These are phyloP conservation scores for Calonectria pseudoreteaudii DNA, from an alignment of 2,329 filamentous ascomycete species.

Conservation along the genomic window DNA sequence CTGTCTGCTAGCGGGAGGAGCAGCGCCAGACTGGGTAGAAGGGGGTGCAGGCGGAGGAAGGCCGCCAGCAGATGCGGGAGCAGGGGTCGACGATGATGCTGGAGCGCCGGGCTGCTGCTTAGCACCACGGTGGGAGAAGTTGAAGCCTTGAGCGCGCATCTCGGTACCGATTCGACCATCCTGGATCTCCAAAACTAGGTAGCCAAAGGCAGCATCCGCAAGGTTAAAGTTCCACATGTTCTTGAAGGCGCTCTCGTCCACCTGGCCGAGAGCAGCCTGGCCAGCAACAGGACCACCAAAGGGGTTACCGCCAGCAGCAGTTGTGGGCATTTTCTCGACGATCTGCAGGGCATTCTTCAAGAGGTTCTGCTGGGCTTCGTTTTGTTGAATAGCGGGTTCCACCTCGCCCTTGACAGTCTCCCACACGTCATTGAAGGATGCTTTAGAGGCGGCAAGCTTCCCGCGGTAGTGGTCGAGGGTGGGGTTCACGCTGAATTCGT, in stretches of 20 bases:
- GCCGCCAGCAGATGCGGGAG: constrained; percentile 44
- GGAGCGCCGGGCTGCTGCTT: constrained; percentile 71
- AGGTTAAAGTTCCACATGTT: constrained; percentile 99
- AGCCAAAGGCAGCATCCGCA: constrained; percentile 96
- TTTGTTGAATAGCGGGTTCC: constrained; percentile 91
- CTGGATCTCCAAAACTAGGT: constrained; percentile 93
- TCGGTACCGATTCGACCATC: constrained; percentile 96
- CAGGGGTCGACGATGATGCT: constrained; percentile 43
- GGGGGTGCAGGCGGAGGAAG: constrained; percentile 51
- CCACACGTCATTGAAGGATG: constrained; percentile 99
- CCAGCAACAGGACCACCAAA: constrained; percentile 89
- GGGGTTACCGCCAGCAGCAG: constrained; percentile 94
- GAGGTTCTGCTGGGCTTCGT: constrained; percentile 92
- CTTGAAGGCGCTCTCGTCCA: constrained; percentile 99
- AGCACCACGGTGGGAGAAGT: constrained; percentile 94
- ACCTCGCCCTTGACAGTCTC: constrained; percentile 98
- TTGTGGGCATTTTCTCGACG: constrained; percentile 97
- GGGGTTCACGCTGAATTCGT: constrained; percentile 99
- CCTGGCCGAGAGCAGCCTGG: constrained; percentile 81
- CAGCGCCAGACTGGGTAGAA: constrained; percentile 50
- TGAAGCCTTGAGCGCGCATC: constrained; percentile 99
- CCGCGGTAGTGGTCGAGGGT: constrained; percentile 98
- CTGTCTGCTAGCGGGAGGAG: constrained; percentile 51
- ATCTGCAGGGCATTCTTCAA: constrained; percentile 91
- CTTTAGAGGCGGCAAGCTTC: constrained; percentile 97